Conservation (phyloP, 192 early-diverging fungal species). For the Phycomyces blakesleeanus region DNA sequence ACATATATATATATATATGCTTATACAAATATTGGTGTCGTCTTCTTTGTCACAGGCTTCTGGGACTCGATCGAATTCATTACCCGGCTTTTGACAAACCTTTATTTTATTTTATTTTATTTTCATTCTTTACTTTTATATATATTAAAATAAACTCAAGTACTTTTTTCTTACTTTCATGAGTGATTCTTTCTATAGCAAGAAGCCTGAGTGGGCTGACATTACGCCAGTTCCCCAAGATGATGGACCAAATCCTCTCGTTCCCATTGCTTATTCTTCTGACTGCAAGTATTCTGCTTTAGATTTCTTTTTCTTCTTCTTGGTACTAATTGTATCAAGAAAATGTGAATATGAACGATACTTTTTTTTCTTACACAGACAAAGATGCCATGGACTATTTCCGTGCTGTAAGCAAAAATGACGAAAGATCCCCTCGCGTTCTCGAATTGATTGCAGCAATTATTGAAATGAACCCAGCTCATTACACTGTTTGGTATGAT, state of each 20-base stretch:
- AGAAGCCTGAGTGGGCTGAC: conserved; percentile 56
- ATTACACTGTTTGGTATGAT: conserved; percentile 90
- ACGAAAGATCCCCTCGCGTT: conserved; percentile 78
- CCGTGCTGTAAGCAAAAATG: conserved; percentile 65
- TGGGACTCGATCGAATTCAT: no score
- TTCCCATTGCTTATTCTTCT: conserved; percentile 72
- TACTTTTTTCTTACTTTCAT: conserved; percentile 5
- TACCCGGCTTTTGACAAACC: no score
- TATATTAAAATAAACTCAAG: no score
- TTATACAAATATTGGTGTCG: no score
- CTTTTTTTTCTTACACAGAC: no score
- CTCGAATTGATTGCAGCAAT: conserved; percentile 78
- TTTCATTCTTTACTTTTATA: no score
- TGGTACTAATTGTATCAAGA: no score
- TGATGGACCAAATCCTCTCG: conserved; percentile 77
- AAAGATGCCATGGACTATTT: conserved; percentile 82
- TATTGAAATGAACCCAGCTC: conserved; percentile 82
- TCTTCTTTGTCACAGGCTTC: no score
- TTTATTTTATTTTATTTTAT: no score
- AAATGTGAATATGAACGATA: no score
- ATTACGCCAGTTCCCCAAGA: conserved; percentile 70
- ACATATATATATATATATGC: no score
- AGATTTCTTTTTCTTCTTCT: no score
- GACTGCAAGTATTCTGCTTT: conserved; percentile 82
- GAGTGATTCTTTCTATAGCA: conserved; percentile 16